Evolutionary conservation across 2,329 filamentous ascomycete species (phyloP), one percentile per base, ranked within the genome.

Genomic region (Colletotrichum viniferum): DNA sequence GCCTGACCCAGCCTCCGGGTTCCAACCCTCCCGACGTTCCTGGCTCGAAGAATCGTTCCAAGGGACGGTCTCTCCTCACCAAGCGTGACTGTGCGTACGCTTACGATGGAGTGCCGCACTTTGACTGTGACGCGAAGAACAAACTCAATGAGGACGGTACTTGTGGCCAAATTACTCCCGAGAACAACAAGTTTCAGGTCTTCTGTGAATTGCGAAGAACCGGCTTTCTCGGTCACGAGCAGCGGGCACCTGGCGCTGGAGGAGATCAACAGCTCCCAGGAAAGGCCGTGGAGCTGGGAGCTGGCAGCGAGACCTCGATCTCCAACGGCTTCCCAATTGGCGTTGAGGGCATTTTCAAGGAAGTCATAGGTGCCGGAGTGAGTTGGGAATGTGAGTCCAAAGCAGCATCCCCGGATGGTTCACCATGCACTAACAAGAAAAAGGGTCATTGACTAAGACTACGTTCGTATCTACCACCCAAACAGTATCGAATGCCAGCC

Each of bases 1-100:
- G 38, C 2, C 38, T 48, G 0, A 1, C 4, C 3, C 38, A 1
- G 1, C 38, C 38, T 48, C 38, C 38, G 0, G 38, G 38, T 48
- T 48, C 38, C 38, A 48, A 48, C 3, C 38, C 38, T 48, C 38
- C 38, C 3, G 38, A 48, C 1, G 38, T 48, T n/a, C 38, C 38
- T 6, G 38, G 38, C 3, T n/a, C 18, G 38, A 48, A 24, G 24
- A 24, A 24, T 3, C 24, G 24, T 24, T 24, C 24, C 24, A 24
- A 24, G 24, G 24, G 24, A 24, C 24, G 24, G 24, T 24, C 24
- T 24, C 24, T 24, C 24, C 24, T 24, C 24, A 24, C 24, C 24
- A 24, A 24, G 24, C 24, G 38, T 1, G 38, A 48, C 18, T 48
- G 38, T 1, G 38, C 38, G 1, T 48, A 1, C 0, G 38, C 38